A percentile compares a stretch with the other conserved stretches of the same genome.
phyloP scores from a whole-genome alignment of 352 stramenopile genomes.

The Pythium aristosporum region DNA sequence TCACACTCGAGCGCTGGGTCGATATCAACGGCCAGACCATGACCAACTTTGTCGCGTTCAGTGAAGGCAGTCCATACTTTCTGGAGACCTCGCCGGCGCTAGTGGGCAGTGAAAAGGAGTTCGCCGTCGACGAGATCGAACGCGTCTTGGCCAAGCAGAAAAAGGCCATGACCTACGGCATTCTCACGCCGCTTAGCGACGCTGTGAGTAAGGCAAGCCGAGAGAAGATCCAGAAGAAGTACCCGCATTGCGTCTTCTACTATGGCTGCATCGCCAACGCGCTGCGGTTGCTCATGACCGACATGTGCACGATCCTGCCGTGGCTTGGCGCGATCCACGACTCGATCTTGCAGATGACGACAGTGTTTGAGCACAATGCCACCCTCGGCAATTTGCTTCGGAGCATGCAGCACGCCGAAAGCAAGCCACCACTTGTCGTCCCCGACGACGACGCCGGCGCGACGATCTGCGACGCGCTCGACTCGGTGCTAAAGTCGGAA shows the following conservation, averaged over 20 bases:
- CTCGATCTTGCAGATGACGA: slow-evolving; percentile 38
- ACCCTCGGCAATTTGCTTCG: slow-evolving; percentile 39
- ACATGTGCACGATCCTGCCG: slow-evolving; percentile 49
- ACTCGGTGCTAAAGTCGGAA: slow-evolving; percentile 51
- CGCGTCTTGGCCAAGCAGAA: slow-evolving; percentile 47
- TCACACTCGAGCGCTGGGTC: slow-evolving; percentile 60
- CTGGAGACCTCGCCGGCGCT: slow-evolving; percentile 33
- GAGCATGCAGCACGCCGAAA: slow-evolving; percentile 25
- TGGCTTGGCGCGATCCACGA: slow-evolving; percentile 44
- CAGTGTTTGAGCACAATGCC: slow-evolving; percentile 45
- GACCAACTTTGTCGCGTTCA: slow-evolving; percentile 45
- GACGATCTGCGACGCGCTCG: slow-evolving; percentile 38
- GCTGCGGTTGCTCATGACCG: slow-evolving; percentile 45
- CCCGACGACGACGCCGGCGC: slow-evolving; percentile 14
- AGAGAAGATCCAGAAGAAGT: slow-evolving; percentile 55
- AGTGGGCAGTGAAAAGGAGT: slow-evolving; percentile 27
- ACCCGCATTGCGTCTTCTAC: slow-evolving; percentile 61
- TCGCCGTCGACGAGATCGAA: slow-evolving; percentile 48
- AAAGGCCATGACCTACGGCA: slow-evolving; percentile 47
- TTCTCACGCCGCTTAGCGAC: slow-evolving; percentile 47
- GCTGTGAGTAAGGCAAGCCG: slow-evolving; percentile 41
- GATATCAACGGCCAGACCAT: slow-evolving; percentile 39
- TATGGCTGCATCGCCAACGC: slow-evolving; percentile 61
- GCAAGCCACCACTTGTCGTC: slow-evolving; percentile 18
- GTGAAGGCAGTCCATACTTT: slow-evolving; percentile 41